Base-by-base conservation (phyloP, 805 yeast species). In the Yamadazyma nakazawae region DNA sequence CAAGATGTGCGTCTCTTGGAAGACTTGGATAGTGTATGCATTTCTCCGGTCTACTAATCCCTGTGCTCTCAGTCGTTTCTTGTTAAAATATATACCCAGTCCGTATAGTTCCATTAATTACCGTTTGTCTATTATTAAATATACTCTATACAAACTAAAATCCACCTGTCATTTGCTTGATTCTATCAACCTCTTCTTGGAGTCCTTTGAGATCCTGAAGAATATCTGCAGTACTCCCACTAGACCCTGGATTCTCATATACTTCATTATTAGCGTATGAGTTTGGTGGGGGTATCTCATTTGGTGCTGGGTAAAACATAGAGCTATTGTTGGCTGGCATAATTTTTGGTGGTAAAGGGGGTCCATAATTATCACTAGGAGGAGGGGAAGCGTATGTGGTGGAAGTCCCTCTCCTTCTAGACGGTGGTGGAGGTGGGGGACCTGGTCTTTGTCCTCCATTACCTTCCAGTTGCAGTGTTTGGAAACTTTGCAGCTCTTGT, bases 171-270 rank as follows among this genome's bases (percentile, higher is more conserved):
- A 72, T 63, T 46, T 60, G 62, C 49, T 76, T 63, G 44, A 84
- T 66, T 43, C 75, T 72, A 54, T 85, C 85, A 18, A 85, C 88
- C 60, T 85, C 90, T 32, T 75, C 83, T 55, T 84, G 88, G 40
- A 85, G 68, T 8, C 84, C 84, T 56, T 76, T 77, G 47, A 85
- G 67, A 57, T 84, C 85, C 40, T 84, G 82, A 53, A 85, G 62
- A 18, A 84, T 78, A 50, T 83, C 80, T 3, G 76, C 64, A 21
- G 77, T 72, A 50, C 75, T 69, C 19, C 45, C 42, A 40, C 43
- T 32, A 8, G 26, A 18, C 14, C 17, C 17, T 19, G 39, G 41
- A 16, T 38, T 26, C 39, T 18, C 26, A 36, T 14, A 34, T 7
- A 34, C 39, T 12, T 19, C n/a, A 28, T 28, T 28, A 28, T 13